These are phyloP conservation scores for Talaromyces sp. DNA, from an alignment of 2,329 filamentous ascomycete genomes.

Conservation along the genomic window DNA sequence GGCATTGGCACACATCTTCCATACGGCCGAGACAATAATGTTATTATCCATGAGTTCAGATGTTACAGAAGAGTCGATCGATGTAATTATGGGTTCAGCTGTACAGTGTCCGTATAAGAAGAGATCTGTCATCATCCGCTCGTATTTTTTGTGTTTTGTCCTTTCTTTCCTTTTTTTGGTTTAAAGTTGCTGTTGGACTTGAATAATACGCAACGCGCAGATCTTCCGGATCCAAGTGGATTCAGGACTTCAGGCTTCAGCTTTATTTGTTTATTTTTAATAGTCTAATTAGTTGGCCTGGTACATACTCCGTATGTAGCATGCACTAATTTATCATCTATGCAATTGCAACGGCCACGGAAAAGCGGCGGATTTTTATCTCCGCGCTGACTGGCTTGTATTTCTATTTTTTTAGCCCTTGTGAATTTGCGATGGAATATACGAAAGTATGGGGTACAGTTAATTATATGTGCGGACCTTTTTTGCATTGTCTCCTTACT, in stretches of 20 bases:
- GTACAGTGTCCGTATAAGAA: not conserved
- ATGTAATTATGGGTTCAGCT: not conserved
- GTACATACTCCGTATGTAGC: no score
- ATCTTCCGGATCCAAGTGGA: not conserved
- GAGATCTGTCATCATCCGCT: not conserved
- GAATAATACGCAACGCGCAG: not conserved
- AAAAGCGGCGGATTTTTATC: no score
- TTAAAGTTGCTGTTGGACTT: not conserved
- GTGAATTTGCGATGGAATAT: not conserved
- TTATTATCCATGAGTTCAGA: no score
- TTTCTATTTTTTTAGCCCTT: not conserved
- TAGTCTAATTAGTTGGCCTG: not conserved
- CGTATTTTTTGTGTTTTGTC: no score
- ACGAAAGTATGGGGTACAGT: not conserved
- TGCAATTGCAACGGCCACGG: no score
- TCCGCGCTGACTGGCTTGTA: no score
- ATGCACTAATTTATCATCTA: no score
- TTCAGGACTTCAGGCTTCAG: not conserved
- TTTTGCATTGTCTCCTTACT: not conserved
- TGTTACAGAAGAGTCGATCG: no score
- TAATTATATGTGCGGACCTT: no score
- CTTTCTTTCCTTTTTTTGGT: not conserved
- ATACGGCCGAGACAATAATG: not conserved
- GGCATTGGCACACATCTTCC: not conserved
- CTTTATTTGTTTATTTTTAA: not conserved